Conservation (phyloP, 306 rosid genomes). For the Castanea mollissima region DNA sequence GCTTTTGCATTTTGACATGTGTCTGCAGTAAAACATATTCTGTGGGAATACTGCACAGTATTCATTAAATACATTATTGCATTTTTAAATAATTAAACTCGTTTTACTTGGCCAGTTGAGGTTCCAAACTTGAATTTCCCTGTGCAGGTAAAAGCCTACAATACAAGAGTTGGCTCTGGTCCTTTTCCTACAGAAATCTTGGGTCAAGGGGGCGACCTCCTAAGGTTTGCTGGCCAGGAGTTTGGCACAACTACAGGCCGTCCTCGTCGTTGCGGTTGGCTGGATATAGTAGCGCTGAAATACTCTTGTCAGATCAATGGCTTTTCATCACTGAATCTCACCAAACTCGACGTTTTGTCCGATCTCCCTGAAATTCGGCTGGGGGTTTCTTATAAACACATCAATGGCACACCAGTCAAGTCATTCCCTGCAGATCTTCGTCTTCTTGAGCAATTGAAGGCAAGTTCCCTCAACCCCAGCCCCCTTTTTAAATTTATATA, state of each 20-base stretch:
- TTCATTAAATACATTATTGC: not conserved
- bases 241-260: conserved; percentile 98
- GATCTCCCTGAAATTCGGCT: conserved; percentile 70
- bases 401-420: conserved; percentile 64
- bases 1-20: not conserved
- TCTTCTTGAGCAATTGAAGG: conserved; percentile 87
- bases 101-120: not conserved
- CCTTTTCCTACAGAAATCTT: conserved; percentile 93
- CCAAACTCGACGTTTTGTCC: conserved; percentile 88
- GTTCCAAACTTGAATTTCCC: conserved; percentile 31
- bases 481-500: not conserved
- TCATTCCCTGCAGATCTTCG: conserved; percentile 84
- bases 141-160: conserved; percentile 92
- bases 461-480: conserved; percentile 15
- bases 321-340: conserved; percentile 80
- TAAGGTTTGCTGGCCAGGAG: conserved; percentile 91
- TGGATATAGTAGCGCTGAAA: conserved; percentile 74
- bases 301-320: conserved; percentile 89
- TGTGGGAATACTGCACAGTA: not conserved
- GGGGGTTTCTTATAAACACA: conserved; percentile 64
- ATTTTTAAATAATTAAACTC: not conserved
- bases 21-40: not conserved
- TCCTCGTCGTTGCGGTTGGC: conserved; percentile 99
- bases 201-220: conserved; percentile 81
- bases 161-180: conserved; percentile 96